Evolutionary conservation across 257 asterid genomes (phyloP), one percentile per base, ranked within the genome.

Genomic region (Apocynum venetum): DNA sequence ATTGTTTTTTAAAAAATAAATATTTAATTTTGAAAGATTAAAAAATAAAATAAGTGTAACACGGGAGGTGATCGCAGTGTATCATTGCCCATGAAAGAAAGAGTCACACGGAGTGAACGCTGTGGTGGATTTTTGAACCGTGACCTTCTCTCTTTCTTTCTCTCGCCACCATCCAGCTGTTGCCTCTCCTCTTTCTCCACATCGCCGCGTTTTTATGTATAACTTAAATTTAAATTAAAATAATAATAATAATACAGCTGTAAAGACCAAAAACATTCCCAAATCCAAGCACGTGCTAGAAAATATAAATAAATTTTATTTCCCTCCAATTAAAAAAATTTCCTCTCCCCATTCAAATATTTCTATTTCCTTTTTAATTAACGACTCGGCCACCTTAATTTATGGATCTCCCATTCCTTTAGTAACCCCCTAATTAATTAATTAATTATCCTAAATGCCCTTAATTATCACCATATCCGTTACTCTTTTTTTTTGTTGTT

Each of bases 241-340:
- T 11, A 51, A 51, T 51, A 9, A 25, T 5, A 46, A 17, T 10
- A 53, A 36, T 40, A 51, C 74, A 76, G 79, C 79, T 76, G 74
- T 76, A 40, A 76, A 65, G n/a, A 4, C 52, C 59, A 12, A 12
- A 53, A 73, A 76, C 80, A 77, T 53, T 43, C 70, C 80, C 68
- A 66, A 67, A 55, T 77, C 59, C 13, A 55, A 77, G 14, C 80
- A 68, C 75, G 75, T 77, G 75, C 55, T 69, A 51, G 4, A 51
- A 8, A 8, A 10, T 10, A 51, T 46, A 51, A 11, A 51, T 8
- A 57, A 57, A 3, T 2, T 76, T 48, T 4, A 12, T 40, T 57
- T 68, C 1, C 31, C 52, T 5, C 25, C 15, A 76, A 13, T 4
- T 8, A 31, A 11, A 11, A 9, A 10, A 2, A 8, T 51, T 51